Evolutionary conservation across 2,329 filamentous ascomycete genomes (phyloP).

Genomic region (Ilyonectria destructans): DNA sequence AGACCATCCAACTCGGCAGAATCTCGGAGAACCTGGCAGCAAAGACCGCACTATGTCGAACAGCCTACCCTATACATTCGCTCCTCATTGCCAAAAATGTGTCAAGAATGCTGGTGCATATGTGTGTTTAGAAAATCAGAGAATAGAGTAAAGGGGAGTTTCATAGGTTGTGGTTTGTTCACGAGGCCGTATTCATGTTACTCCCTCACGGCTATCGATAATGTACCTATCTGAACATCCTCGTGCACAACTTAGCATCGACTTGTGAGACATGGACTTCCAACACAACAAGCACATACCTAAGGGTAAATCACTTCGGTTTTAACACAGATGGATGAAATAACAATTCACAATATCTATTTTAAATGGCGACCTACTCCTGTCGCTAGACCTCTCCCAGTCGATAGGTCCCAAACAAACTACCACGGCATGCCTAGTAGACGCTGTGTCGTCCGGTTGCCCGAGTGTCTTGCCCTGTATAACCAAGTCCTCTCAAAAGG

Average conservation of each 20-base stretch:
- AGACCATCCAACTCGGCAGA: slow-evolving; percentile 49
- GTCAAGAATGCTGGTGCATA: not conserved
- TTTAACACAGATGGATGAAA: too few species aligned
- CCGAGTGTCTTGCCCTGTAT: not conserved
- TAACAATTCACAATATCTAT: not conserved
- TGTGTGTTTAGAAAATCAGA: not conserved
- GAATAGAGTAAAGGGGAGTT: not conserved
- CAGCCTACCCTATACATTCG: slow-evolving; percentile 27
- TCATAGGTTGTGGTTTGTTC: too few species aligned
- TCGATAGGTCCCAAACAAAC: not conserved
- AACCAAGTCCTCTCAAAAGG: not conserved
- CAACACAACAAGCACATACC: too few species aligned
- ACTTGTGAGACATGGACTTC: not conserved
- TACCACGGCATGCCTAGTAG: not conserved
- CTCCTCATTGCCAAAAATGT: not conserved
- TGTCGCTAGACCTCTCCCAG: too few species aligned
- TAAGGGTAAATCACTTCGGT: too few species aligned
- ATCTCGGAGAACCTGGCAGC: slow-evolving; percentile 48
- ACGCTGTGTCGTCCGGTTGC: not conserved
- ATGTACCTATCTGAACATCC: too few species aligned
- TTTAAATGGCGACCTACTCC: not conserved
- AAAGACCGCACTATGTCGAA: not conserved
- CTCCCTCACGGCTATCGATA: too few species aligned
- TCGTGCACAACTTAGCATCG: not conserved
- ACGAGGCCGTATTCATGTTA: too few species aligned